Evolutionary conservation across 2,329 filamentous ascomycete species (phyloP), one percentile per base, ranked within the genome.

Genomic region (Sporothrix pallida): DNA sequence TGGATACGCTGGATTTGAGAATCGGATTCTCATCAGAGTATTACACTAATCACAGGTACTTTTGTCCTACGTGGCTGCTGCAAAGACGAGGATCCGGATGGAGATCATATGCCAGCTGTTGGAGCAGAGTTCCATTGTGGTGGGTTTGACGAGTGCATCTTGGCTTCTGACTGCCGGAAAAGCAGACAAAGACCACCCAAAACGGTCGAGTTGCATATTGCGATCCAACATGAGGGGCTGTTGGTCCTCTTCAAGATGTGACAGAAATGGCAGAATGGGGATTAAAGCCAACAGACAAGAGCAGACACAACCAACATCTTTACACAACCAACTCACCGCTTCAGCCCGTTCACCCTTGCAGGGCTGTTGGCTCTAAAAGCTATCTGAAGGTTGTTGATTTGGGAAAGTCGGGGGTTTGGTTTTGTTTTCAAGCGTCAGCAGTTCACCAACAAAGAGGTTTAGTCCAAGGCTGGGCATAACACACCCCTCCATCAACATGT

Each of bases 201-300:
- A 37, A 68, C 23, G n/a, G 65, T 68, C 65, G 46, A 68, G 63
- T n/a, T 68, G 63, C 63, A 68, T 68, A 68, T 37, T 37, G 13
- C 20, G 46, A 17, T 23, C 63, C 46, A n/a, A 17, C 63, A 23
- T 17, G 44, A 23, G 9, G 63, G 63, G 13, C 46, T 52, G 44
- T 52, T 50, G 13, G 23, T 13, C n/a, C 17, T 37, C 63, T 23
- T 20, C 44, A 52, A 31, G n/a, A 31, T 68, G 10, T 31, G 60
- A 20, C 42, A 37, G 37, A 23, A 23, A 20, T 20, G 65, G 9
- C 65, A 50, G 8, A 37, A 52, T 50, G 44, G 46, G 65, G 65
- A 15, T 52, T 37, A 52, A 31, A 50, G 20, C 65, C 65, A 31
- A 68, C 46, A 68, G 20, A 17, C 44, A 31, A 7, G 31, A 13